Base-by-base conservation (phyloP, 371 early-diverging fungal genomes). In the Syncephalastrum sp. region DNA sequence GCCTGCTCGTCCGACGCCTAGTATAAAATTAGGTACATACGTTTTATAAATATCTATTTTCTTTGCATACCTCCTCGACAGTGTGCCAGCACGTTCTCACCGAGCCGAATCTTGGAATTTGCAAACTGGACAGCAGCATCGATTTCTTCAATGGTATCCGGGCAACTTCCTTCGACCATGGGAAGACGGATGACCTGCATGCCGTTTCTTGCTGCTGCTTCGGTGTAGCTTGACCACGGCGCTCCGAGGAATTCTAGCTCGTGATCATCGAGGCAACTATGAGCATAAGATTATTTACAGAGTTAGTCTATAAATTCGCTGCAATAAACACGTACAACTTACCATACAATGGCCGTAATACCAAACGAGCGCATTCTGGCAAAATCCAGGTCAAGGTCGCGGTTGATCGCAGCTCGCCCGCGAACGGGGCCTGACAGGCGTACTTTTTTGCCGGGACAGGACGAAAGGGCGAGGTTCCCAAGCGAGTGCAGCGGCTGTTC, bases 391-490 rank as follows among this genome's bases (percentile, higher is more conserved):
- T 85, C 82, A 10, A 92, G 64, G 68, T 90, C 90, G 17, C 92
- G 75, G 47, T 87, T 82, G 60, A 91, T 89, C 49, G 82, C 72
- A 29, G 90, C 87, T 59, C 91, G 70, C 7, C 91, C 91, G 63
- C 82, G 79, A 21, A 88, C 85, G n/a, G 90, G 89, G 0, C 91
- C 91, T 24, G 82, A 80, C 21, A 92, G 64, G 25, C 92, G 80
- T 2, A 92, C 90, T 60, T 92, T 91, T 62, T 92, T 91, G 16
- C 92, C 92, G 0, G 92, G 92, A 70, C 91, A 91, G 4, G 87
- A 87, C 53, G 86, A 87, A 38, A 92, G 65, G 5, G 85, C 88
- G 43, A 92, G 58, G 59, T 91, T 92, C 4, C 84, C 84, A 47
- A 56, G 60, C 17, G 12, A 53, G 54, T 47, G 70, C 55, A 50